Evolutionary conservation across 2,329 filamentous ascomycete species (phyloP).

Genomic region (Cryphonectria naterciae): DNA sequence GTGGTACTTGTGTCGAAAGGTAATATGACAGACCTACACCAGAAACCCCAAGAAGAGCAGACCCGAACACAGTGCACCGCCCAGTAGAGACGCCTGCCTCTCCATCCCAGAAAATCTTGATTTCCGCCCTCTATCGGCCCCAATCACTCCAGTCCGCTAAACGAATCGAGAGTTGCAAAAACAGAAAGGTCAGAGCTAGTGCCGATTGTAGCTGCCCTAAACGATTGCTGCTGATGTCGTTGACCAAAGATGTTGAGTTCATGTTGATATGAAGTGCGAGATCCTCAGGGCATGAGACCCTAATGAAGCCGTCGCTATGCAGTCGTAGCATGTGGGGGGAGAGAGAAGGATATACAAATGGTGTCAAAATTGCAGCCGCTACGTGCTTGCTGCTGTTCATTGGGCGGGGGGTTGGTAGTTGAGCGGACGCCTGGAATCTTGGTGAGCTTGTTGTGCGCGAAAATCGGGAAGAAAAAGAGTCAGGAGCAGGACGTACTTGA

Average conservation of each 20-base stretch:
- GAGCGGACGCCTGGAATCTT: constrained; percentile 68
- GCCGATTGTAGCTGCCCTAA: neutral
- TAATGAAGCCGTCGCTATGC: constrained; percentile 35
- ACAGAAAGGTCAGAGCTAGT: neutral
- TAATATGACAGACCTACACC: neutral
- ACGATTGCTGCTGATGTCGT: neutral
- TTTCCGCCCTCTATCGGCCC: neutral
- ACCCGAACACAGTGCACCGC: constrained; percentile 22
- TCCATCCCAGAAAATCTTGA: neutral
- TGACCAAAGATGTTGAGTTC: constrained; percentile 2
- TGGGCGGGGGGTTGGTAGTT: constrained; percentile 76
- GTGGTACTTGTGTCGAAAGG: constrained; percentile 9
- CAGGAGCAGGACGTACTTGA: constrained; percentile 74
- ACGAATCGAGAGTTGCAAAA: constrained; percentile 17
- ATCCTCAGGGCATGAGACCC: constrained; percentile 19
- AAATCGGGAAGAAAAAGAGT: neutral
- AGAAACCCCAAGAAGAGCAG: constrained; percentile 17
- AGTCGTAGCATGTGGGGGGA: constrained; percentile 37
- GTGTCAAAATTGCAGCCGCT: constrained; percentile 26
- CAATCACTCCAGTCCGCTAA: neutral
- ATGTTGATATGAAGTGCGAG: constrained; percentile 12
- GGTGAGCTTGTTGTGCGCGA: constrained; percentile 32
- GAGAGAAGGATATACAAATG: constrained; percentile 34
- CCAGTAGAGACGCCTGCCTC: constrained; percentile 22
- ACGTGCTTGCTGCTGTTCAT: constrained; percentile 39